Evolutionary conservation across 768 basidiomycete genomes (phyloP).

Genomic region (Megacollybia marginata): DNA sequence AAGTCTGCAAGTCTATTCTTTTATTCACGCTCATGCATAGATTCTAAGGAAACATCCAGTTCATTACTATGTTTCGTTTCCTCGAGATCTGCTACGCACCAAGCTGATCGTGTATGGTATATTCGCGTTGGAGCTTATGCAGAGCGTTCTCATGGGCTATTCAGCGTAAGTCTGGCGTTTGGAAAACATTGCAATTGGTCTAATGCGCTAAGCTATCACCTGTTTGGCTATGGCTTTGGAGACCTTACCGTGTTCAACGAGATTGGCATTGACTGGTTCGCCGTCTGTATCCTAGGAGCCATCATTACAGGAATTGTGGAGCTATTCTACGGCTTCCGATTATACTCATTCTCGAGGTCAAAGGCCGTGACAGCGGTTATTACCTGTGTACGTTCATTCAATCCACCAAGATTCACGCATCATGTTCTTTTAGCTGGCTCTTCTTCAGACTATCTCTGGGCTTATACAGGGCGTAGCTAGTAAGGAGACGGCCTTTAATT

Average conservation of each 20-base stretch:
- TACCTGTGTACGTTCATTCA: conserved; percentile 12
- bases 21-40: too few species aligned
- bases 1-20: too few species aligned
- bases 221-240: conserved; percentile 8
- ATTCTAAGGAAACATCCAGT: too few species aligned
- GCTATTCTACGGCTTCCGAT: conserved; percentile 22
- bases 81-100: neutral
- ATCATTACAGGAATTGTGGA: conserved; percentile 19
- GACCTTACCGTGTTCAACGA: conserved; percentile 3
- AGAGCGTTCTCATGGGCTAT: neutral
- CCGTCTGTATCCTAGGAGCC: conserved; percentile 1
- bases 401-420: too few species aligned
- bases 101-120: neutral
- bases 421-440: too few species aligned
- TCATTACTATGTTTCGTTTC: too few species aligned
- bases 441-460: too few species aligned
- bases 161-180: neutral
- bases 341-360: conserved; percentile 17
- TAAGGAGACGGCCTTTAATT: too few species aligned
- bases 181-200: neutral
- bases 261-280: conserved; percentile 14
- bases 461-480: too few species aligned
- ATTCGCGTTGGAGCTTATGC: neutral
- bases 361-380: conserved; percentile 13
- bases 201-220: conserved; percentile 2